Conservation (phyloP, 2,329 filamentous ascomycete species). For the Paecilomyces niveus region DNA sequence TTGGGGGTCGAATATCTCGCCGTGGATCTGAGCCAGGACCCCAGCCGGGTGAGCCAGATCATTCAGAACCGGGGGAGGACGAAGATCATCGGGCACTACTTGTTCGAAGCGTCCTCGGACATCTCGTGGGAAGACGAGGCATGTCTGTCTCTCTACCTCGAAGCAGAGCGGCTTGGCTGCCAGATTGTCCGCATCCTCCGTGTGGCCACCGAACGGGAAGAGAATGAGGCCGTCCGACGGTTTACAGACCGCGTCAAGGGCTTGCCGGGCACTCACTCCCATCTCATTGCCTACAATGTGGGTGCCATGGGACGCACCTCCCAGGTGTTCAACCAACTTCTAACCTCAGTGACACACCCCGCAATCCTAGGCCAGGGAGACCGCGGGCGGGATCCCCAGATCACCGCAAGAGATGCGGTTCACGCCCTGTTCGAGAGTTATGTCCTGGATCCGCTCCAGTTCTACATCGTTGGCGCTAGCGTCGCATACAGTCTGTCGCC, state of each 20-base stretch:
- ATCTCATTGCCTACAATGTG: slow-evolving; percentile 35
- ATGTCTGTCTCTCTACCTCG: slow-evolving; percentile 25
- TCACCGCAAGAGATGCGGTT: slow-evolving; percentile 31
- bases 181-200: slow-evolving; percentile 34
- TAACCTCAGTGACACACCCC: slow-evolving; percentile 36
- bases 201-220: slow-evolving; percentile 27
- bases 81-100: slow-evolving; percentile 33
- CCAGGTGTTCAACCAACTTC: slow-evolving; percentile 36
- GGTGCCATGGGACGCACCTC: slow-evolving; percentile 35
- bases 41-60: slow-evolving; percentile 16
- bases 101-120: slow-evolving; percentile 20
- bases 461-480: slow-evolving; percentile 35
- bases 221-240: slow-evolving; percentile 29
- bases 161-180: slow-evolving; percentile 29
- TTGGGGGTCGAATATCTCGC: slow-evolving; percentile 35
- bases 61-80: slow-evolving; percentile 30
- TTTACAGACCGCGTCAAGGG: slow-evolving; percentile 30
- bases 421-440: slow-evolving; percentile 35
- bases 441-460: slow-evolving; percentile 34
- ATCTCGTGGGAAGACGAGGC: slow-evolving; percentile 29
- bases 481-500: slow-evolving; percentile 37
- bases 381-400: slow-evolving; percentile 23
- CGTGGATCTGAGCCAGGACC: slow-evolving; percentile 28
- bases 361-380: slow-evolving; percentile 20
- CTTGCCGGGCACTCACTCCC: slow-evolving; percentile 21